phyloP scores from a whole-genome alignment of 2,329 filamentous ascomycete species.

The Xylaria hypoxylon region DNA sequence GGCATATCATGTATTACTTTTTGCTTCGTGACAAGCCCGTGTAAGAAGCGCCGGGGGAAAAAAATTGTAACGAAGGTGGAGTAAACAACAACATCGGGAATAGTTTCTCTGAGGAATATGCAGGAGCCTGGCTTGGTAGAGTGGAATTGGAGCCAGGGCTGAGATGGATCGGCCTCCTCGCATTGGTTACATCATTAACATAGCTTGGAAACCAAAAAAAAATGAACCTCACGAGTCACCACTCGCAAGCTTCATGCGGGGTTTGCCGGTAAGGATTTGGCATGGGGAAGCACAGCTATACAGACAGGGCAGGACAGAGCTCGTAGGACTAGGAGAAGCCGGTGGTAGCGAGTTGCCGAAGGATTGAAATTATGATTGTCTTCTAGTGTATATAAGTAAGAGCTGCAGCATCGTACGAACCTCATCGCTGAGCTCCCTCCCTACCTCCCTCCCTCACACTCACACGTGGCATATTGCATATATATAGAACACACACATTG shows the following conservation, averaged over 20 bases:
- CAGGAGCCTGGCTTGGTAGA: not conserved
- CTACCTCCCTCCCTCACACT: not conserved
- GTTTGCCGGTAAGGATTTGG: not conserved
- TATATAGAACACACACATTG: slow-evolving; percentile 8
- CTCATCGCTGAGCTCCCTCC: not conserved
- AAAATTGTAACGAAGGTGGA: not conserved
- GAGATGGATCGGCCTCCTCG: slow-evolving; percentile 5
- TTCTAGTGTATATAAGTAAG: slow-evolving; percentile 22
- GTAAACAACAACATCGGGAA: not conserved
- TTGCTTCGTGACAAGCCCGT: too few species aligned
- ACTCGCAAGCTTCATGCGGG: slow-evolving; percentile 16
- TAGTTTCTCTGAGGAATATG: not conserved
- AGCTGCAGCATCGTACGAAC: slow-evolving; percentile 1
- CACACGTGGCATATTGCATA: not conserved
- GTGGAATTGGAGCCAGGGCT: not conserved
- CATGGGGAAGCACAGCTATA: slow-evolving; percentile 6
- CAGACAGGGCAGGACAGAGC: not conserved
- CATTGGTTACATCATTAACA: slow-evolving; percentile 12
- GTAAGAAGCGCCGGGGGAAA: too few species aligned
- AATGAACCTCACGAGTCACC: too few species aligned
- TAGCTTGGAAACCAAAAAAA: too few species aligned
- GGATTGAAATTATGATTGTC: slow-evolving; percentile 14
- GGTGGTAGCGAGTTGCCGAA: slow-evolving; percentile 7
- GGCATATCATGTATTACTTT: too few species aligned
- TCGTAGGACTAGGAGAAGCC: not conserved